Evolutionary conservation across 2,329 filamentous ascomycete genomes (phyloP).

Genomic region (Dactylellina cionopaga): DNA sequence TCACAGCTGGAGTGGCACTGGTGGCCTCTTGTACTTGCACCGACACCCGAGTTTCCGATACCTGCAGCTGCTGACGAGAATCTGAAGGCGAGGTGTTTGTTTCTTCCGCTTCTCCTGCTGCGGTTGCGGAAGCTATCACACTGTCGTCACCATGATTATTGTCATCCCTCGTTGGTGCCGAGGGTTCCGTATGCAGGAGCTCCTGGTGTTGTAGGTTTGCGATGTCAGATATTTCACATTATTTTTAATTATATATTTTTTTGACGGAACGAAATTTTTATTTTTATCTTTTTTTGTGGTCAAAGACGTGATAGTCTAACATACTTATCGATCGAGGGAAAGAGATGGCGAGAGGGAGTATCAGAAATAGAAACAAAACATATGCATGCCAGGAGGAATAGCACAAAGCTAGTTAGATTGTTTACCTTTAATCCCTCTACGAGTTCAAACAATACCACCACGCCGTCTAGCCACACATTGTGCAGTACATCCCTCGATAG

Average conservation of each 20-base stretch:
- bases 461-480: slow-evolving; percentile 75
- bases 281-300: too few relatives aligned
- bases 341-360: too few relatives aligned
- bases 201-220: slow-evolving; percentile 35
- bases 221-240: slow-evolving; percentile 24
- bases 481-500: slow-evolving; percentile 73
- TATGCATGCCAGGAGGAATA: background rate
- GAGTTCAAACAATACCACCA: slow-evolving; percentile 90
- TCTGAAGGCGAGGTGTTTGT: slow-evolving; percentile 33
- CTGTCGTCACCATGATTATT: slow-evolving; percentile 1
- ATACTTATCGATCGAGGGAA: background rate
- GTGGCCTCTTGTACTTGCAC: background rate
- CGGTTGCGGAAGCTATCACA: background rate
- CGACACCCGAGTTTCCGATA: slow-evolving; percentile 18
- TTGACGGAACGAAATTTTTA: too few relatives aligned
- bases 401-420: background rate
- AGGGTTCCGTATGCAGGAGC: slow-evolving; percentile 37
- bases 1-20: slow-evolving; percentile 35
- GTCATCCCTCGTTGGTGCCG: background rate
- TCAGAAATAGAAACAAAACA: background rate
- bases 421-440: slow-evolving; percentile 74
- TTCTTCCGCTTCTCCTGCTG: background rate
- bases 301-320: too few relatives aligned
- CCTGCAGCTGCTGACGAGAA: slow-evolving; percentile 21
- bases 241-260: background rate